These are phyloP conservation scores for Cyclotella atomus DNA, from an alignment of 108 stramenopile genomes.

Conservation along the genomic window DNA sequence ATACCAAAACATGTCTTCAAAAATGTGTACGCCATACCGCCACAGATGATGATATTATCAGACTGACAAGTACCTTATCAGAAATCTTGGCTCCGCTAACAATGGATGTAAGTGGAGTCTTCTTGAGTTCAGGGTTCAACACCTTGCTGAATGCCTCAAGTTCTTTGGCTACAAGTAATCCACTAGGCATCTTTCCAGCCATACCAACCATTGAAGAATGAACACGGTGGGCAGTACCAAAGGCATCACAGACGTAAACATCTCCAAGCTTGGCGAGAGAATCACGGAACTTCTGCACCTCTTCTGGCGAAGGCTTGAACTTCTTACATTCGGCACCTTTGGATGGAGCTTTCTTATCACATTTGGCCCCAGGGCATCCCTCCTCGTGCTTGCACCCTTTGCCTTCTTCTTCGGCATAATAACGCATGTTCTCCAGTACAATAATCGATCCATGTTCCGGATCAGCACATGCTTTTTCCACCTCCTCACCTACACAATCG, in stretches of 20 bases:
- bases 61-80: conserved; percentile 97
- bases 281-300: conserved; percentile 71
- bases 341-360: too few relatives aligned
- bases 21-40: conserved; percentile 99
- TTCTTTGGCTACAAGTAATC: too few relatives aligned
- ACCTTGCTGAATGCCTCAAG: conserved; percentile 85
- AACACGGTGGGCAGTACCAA: conserved; percentile 99
- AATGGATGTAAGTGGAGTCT: conserved; percentile 96
- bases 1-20: conserved; percentile 95
- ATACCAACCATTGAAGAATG: conserved; percentile 98
- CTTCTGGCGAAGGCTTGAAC: too few relatives aligned
- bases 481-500: conserved; percentile 93
- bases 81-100: conserved; percentile 99
- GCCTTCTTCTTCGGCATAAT: conserved; percentile 92
- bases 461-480: conserved; percentile 76
- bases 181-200: conserved; percentile 67
- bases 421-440: conserved; percentile 96
- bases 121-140: conserved; percentile 95
- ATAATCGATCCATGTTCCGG: conserved; percentile 84
- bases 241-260: conserved; percentile 99
- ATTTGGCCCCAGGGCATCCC: too few relatives aligned
- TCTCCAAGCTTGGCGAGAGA: conserved; percentile 90
- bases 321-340: too few relatives aligned
- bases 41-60: conserved; percentile 94
- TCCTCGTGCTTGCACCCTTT: too few relatives aligned